Conservation (phyloP, 805 yeast genomes). For the Wickerhamiella azyma region DNA sequence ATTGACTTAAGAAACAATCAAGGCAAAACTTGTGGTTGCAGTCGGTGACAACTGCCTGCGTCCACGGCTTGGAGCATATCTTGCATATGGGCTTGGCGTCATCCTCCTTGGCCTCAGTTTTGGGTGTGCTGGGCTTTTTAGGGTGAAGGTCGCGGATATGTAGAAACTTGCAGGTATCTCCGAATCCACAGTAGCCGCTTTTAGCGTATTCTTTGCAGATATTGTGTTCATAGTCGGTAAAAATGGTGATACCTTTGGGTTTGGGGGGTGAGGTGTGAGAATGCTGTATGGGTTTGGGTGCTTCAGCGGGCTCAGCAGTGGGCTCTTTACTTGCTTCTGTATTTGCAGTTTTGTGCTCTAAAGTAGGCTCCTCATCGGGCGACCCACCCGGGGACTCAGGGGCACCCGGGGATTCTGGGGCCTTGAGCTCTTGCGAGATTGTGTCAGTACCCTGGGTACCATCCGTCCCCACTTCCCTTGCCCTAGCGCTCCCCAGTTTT, state of each 20-base stretch:
- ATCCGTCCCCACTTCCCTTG: too few relatives aligned
- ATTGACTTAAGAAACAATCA: conserved; percentile 39
- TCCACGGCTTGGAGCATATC: conserved; percentile 43
- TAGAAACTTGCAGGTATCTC: conserved; percentile 89
- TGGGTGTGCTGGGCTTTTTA: conserved; percentile 40
- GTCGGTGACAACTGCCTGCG: conserved; percentile 40
- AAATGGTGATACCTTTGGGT: conserved; percentile 11
- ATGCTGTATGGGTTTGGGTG: too few relatives aligned
- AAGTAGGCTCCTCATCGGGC: too few relatives aligned
- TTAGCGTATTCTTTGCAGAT: conserved; percentile 83
- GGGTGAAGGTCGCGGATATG: conserved; percentile 55
- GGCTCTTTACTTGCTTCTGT: background rate
- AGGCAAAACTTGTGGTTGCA: conserved; percentile 59
- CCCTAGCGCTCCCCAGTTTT: background rate
- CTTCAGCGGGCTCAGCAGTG: background rate
- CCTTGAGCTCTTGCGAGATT: background rate
- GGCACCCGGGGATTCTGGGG: too few relatives aligned
- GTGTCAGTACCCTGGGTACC: too few relatives aligned
- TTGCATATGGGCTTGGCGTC: conserved; percentile 52
- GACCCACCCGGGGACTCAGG: too few relatives aligned
- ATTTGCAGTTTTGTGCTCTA: background rate
- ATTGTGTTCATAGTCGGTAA: conserved; percentile 82
- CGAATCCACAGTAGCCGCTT: conserved; percentile 94
- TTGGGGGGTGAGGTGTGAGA: too few relatives aligned
- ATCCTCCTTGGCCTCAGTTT: too few relatives aligned